These are phyloP conservation scores for Phytomonas sp. DNA, from an alignment of 208 protist species.

Conservation along the genomic window DNA sequence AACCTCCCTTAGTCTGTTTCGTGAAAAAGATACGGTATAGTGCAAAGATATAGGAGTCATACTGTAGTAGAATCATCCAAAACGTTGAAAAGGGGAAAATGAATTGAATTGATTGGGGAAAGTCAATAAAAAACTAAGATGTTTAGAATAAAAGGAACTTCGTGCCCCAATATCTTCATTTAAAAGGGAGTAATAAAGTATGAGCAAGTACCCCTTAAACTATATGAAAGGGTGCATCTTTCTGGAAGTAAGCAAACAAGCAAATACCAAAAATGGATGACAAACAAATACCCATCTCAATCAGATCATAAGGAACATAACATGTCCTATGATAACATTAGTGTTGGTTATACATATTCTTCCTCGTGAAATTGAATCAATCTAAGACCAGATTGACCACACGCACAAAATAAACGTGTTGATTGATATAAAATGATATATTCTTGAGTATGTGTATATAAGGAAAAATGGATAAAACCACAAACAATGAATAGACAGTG, in stretches of 20 bases:
- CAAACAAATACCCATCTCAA: not conserved
- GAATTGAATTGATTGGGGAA: slow-evolving; percentile 8
- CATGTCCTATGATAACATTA: not conserved
- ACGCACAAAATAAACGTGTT: not conserved
- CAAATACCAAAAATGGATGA: not conserved
- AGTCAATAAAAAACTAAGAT: slow-evolving; percentile 6
- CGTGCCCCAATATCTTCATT: not conserved
- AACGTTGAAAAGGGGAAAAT: slow-evolving; percentile 9
- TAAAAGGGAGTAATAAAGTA: not conserved
- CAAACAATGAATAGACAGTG: not conserved
- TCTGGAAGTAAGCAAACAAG: not conserved
- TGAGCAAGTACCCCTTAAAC: not conserved
- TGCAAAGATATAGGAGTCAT: not conserved
- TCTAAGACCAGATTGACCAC: not conserved
- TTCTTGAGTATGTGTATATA: not conserved
- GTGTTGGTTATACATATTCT: not conserved
- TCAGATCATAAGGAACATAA: not conserved
- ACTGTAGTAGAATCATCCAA: not conserved
- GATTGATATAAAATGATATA: not conserved
- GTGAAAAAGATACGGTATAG: not conserved
- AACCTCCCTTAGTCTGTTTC: not conserved
- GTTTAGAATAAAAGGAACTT: slow-evolving; percentile 7
- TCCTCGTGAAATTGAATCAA: not conserved
- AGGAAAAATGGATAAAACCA: not conserved
- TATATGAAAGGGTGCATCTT: not conserved